Base-by-base conservation (phyloP, 179 eudicot genomes). In the Camellia oleifera region DNA sequence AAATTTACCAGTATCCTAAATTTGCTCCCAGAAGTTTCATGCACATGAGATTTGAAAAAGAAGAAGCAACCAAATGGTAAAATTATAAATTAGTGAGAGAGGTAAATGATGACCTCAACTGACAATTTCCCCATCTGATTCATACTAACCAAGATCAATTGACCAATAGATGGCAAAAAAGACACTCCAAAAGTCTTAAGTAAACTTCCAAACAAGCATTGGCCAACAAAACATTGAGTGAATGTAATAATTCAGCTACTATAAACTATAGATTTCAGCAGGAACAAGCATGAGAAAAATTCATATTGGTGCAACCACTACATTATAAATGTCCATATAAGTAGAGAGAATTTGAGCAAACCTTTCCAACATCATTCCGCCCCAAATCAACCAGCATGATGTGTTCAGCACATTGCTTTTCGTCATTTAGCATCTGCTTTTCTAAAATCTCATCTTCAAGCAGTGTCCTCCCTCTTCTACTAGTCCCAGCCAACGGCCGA, bases 351-450 rank as follows among this genome's bases (percentile, higher is more conserved):
- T 17, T 74, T 58, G 4, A 62, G 11, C 48, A 53, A 44, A 91
- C 97, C 92, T 91, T 88, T 82, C 88, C 86, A 54, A 84, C 88
- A 68, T 85, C 86, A 81, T 85, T 86, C 72, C 88, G 69, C 23
- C 82, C 87, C 82, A 85, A 82, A 82, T 90, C 90, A 71, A 88
- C 88, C 17, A 85, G 85, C 90, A 80, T 86, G 45, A 81, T 77
- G 82, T 91, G 91, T 82, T 91, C 93, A 40, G 82, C 89, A 73
- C 88, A 76, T 75, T 86, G 88, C 81, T 83, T 92, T 79, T 83
- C 76, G 76, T 89, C 91, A 70, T 85, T 80, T 44, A 88, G 78
- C 72, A 86, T 80, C 84, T 81, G 82, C 64, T 18, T 79, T 83
- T 84, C 85, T 60, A 82, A 68, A 65, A 69, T 67, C 68, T 78